Percentiles rank a stretch among this genome's conserved stretches.
Conservation (phyloP, 1,139 yeast species). For the Taphrina pruni region DNA sequence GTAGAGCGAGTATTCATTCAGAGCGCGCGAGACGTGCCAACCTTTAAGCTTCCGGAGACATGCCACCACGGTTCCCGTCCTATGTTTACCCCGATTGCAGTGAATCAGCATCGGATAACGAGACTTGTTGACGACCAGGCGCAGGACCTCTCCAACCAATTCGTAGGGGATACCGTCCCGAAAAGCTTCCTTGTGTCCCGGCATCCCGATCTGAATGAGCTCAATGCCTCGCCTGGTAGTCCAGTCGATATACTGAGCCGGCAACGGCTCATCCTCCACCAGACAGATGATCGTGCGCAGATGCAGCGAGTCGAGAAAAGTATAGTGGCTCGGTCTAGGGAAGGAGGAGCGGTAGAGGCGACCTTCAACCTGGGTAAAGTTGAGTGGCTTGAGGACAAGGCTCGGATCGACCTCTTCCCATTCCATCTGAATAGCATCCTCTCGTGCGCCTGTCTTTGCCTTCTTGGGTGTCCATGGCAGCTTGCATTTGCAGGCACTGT, state of each 20-base stretch:
- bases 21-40: conserved; percentile 91
- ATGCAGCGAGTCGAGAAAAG: conserved; percentile 65
- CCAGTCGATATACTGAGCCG: conserved; percentile 72
- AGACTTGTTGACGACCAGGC: conserved; percentile 76
- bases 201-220: conserved; percentile 86
- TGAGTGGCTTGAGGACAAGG: conserved; percentile 49
- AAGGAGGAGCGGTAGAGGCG: conserved; percentile 85
- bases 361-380: conserved; percentile 83
- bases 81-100: conserved; percentile 93
- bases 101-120: conserved; percentile 92
- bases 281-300: conserved; percentile 76
- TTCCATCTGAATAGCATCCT: conserved; percentile 29
- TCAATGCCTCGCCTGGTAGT: conserved; percentile 65
- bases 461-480: conserved; percentile 12
- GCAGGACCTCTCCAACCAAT: conserved; percentile 77
- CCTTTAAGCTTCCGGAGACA: conserved; percentile 84
- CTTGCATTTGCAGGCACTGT: conserved; percentile 21
- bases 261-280: conserved; percentile 88
- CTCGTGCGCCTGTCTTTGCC: conserved; percentile 14
- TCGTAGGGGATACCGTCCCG: conserved; percentile 73
- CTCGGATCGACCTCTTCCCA: conserved; percentile 27
- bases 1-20: conserved; percentile 91
- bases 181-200: conserved; percentile 94
- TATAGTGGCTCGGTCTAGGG: conserved; percentile 82
- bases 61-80: conserved; percentile 96